These are phyloP conservation scores for Bimuria novae-zelandiae DNA, from an alignment of 2,329 filamentous ascomycete genomes.

Conservation along the genomic window DNA sequence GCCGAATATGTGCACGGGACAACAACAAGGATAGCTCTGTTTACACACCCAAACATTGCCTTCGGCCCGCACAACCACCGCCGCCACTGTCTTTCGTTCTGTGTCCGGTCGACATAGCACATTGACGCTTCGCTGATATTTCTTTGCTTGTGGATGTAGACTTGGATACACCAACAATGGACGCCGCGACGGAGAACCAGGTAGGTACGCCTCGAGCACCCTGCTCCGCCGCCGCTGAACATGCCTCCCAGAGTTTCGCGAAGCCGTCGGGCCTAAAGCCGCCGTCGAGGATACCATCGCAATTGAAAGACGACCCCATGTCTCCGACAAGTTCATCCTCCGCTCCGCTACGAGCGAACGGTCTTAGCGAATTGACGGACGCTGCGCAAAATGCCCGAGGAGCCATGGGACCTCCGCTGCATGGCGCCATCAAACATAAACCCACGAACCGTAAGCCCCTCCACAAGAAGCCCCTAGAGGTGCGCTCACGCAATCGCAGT, in stretches of 20 bases:
- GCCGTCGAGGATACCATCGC: conserved; percentile 28
- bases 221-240: conserved; percentile 18
- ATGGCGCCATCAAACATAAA: conserved; percentile 56
- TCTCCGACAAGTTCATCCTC: conserved; percentile 19
- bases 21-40: conserved; percentile 20
- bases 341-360: conserved; percentile 26
- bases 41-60: conserved; percentile 17
- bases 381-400: conserved; percentile 59
- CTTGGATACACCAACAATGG: conserved; percentile 22
- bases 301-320: conserved; percentile 7
- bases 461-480: conserved; percentile 14
- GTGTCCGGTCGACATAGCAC: conserved; percentile 22
- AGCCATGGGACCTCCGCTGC: conserved; percentile 53
- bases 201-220: conserved; percentile 21
- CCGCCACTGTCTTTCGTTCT: conserved; percentile 16
- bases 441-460: conserved; percentile 52
- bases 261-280: conserved; percentile 40
- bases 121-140: conserved; percentile 31
- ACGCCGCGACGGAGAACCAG: conserved; percentile 35
- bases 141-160: conserved; percentile 15
- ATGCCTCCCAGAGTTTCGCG: conserved; percentile 22
- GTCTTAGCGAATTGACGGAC: conserved; percentile 57
- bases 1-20: background rate
- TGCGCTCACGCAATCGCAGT: conserved; percentile 39
- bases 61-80: conserved; percentile 20